Evolutionary conservation across 202 grass and related monocot species (phyloP), one percentile per base, ranked within the genome.

Genomic region (Zizania palustris): DNA sequence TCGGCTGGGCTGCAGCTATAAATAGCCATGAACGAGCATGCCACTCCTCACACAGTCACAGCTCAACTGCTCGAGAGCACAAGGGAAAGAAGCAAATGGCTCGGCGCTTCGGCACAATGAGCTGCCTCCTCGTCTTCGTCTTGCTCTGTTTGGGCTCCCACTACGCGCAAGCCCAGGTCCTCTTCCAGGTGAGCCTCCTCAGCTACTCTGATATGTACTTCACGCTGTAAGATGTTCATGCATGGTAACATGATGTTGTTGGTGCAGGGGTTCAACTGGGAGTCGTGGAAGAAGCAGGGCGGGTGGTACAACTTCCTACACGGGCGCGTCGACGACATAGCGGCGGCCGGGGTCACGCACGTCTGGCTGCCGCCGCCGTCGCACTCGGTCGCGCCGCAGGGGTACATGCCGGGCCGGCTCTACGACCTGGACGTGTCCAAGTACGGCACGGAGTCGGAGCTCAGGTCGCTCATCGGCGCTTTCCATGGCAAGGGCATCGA

Each of bases 251-350:
- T 28, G 28, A 28, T 19, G 22, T 3, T 10, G 6, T n/a, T n/a
- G 28, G 49, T 36, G 39, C 72, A 74, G 72, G 56, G 72, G 5
- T 46, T 61, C 8, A 91, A 84, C 60, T 87, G 84, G 88, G 88
- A 84, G 12, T 91, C 88, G 12, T 91, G 88, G 76, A 91, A 63
- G 71, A 84, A 87, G 45, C 60, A 84, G 38, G 88, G 88, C 8
- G 80, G 88, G 1, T 87, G 79, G 76, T 91, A 91, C 39, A 82
- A 82, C 34, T 84, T 61, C 44, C 64, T 84, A 3, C 71, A 21
- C 16, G 64, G 14, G 34, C 59, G 67, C n/a, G 71, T 84, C 4
- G 63, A 86, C 13, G 73, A 76, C 9, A 76, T 76, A 41, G 82
- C 82, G 37, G 38, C 15, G 16, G 21, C 82, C 1, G 87, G 87